Conservation (phyloP, 306 rosid genomes). For the Geum urbanum region DNA sequence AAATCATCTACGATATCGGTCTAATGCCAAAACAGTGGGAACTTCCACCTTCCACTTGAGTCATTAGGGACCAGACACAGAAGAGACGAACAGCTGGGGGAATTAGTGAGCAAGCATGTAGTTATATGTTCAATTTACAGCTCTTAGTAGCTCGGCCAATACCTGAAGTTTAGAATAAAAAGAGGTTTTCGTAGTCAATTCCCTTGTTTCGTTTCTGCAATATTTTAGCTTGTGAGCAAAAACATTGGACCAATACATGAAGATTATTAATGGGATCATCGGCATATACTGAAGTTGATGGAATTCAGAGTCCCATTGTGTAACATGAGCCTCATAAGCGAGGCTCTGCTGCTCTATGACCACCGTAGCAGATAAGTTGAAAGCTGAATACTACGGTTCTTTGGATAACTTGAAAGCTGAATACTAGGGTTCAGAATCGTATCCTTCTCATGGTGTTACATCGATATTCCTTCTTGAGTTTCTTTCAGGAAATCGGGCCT, state of each 20-base stretch:
- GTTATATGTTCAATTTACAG: not conserved
- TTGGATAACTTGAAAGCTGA: constrained; percentile 41
- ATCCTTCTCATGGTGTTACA: not conserved
- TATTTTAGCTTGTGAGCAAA: not conserved
- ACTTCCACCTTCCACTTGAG: constrained; percentile 67
- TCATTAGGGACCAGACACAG: not conserved
- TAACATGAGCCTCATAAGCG: constrained; percentile 55
- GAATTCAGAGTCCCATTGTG: not conserved
- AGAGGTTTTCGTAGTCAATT: not conserved
- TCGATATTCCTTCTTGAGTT: constrained; percentile 2
- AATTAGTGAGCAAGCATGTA: constrained; percentile 13
- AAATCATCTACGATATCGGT: constrained; percentile 78
- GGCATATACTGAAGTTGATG: not conserved
- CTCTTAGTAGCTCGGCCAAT: not conserved
- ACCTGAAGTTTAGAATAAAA: constrained; percentile 18
- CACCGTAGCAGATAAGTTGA: constrained; percentile 46
- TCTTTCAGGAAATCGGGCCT: not conserved
- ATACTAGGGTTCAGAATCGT: constrained; percentile 10
- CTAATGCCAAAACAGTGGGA: constrained; percentile 64
- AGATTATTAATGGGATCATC: not conserved
- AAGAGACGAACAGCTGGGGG: not conserved
- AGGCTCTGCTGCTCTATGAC: constrained; percentile 48
- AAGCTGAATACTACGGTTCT: constrained; percentile 26
- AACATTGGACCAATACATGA: not conserved
- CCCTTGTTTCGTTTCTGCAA: not conserved